These are phyloP conservation scores for Falciphora oryzae DNA, from an alignment of 2,329 filamentous ascomycete species.

Conservation along the genomic window DNA sequence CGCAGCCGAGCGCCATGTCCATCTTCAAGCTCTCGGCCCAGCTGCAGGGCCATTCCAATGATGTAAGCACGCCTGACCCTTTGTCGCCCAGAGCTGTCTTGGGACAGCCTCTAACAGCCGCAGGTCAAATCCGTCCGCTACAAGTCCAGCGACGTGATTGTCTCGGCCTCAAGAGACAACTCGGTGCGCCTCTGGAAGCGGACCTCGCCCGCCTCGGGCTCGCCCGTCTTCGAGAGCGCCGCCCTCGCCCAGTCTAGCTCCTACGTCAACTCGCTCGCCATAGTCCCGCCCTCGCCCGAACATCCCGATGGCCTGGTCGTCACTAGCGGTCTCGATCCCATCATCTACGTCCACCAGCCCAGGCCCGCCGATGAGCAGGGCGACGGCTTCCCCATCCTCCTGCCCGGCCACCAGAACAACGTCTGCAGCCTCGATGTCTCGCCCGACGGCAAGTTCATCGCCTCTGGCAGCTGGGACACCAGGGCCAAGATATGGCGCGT, in stretches of 20 bases:
- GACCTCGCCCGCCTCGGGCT: slow-evolving; percentile 35
- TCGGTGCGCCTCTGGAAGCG: slow-evolving; percentile 84
- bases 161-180: slow-evolving; percentile 87
- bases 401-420: slow-evolving; percentile 82
- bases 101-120: too few relatives aligned
- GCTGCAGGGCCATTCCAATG: slow-evolving; percentile 82
- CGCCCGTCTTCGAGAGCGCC: slow-evolving; percentile 69
- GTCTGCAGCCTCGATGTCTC: slow-evolving; percentile 81
- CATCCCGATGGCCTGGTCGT: slow-evolving; percentile 76
- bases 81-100: too few relatives aligned
- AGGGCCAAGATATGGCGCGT: slow-evolving; percentile 82
- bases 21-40: slow-evolving; percentile 93
- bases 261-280: slow-evolving; percentile 83
- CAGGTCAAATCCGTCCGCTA: slow-evolving; percentile 86
- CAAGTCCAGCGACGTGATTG: slow-evolving; percentile 38
- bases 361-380: slow-evolving; percentile 36
- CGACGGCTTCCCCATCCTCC: slow-evolving; percentile 33
- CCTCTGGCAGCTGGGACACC: slow-evolving; percentile 92
- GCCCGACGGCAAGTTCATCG: slow-evolving; percentile 64
- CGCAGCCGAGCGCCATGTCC: slow-evolving; percentile 45
- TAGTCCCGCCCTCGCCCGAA: slow-evolving; percentile 60
- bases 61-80: too few relatives aligned
- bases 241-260: slow-evolving; percentile 74
- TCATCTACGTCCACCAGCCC: slow-evolving; percentile 83
- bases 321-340: slow-evolving; percentile 84